These are phyloP conservation scores for Pelargonium cotyledonis DNA, from an alignment of 441 rosid genomes.

Conservation along the genomic window DNA sequence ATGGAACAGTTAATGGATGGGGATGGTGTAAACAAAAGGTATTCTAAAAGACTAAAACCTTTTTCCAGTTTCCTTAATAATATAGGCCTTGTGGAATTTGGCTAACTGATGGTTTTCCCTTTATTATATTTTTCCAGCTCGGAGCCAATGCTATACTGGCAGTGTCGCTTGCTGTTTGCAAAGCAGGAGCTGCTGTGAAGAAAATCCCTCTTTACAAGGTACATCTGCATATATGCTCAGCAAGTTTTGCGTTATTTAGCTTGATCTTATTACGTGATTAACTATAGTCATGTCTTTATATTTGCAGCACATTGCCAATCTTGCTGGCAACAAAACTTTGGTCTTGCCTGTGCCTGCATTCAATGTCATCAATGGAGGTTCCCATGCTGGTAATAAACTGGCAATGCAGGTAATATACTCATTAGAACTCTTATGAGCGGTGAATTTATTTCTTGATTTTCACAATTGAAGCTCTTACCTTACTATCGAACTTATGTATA, in stretches of 20 bases:
- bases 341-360: conserved; percentile 97
- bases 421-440: too few species aligned
- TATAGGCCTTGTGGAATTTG: neutral
- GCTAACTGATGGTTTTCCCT: conserved; percentile 5
- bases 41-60: neutral
- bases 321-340: conserved; percentile 77
- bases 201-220: conserved; percentile 93
- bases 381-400: conserved; percentile 96
- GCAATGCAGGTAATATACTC: conserved; percentile 68
- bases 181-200: conserved; percentile 81
- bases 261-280: neutral
- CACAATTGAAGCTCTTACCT: too few species aligned
- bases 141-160: conserved; percentile 97
- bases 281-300: conserved; percentile 7
- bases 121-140: conserved; percentile 39
- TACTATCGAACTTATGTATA: conserved; percentile 7
- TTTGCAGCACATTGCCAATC: conserved; percentile 85
- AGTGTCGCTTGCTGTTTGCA: conserved; percentile 92
- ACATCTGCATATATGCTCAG: too few species aligned
- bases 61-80: neutral
- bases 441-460: too few species aligned
- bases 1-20: conserved; percentile 95
- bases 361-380: conserved; percentile 96
- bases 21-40: conserved; percentile 99
- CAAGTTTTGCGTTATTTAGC: too few species aligned